Base-by-base conservation (phyloP, 768 basidiomycete species). In the Xanthoconium purpureum region DNA sequence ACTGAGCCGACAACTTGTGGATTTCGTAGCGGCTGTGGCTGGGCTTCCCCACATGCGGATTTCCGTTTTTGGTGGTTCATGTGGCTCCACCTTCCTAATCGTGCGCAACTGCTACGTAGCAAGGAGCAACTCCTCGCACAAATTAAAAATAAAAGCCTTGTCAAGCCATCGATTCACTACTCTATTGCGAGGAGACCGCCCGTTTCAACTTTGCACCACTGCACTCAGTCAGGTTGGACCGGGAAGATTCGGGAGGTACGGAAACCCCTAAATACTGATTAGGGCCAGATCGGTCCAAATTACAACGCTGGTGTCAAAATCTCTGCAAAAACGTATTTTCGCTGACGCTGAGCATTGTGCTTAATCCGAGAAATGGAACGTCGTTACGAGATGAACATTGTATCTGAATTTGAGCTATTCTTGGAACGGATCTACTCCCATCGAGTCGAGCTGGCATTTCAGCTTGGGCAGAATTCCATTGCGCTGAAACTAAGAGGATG, bases 11-110 rank as follows among this genome's bases (percentile, higher is more conserved):
- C 58, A 50, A 47, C 50, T 50, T 62, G 59, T 50, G 61, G 60
- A 54, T 62, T 55, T 56, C 61, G 60, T 47, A 52, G 58, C 56
- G 44, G 54, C 38, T 55, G 71, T 73, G 71, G 68, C 70, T 69
- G 69, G 50, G 61, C 61, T 55, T 60, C 68, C 64, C 61, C 63
- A 59, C 62, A 64, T 47, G 47, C 43, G 54, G 54, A 42, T 62
- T 58, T 61, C 70, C 63, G 30, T 37, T 68, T 64, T 64, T 39
- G 61, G 15, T 47, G 9, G 39, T 35, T 35, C 52, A 45, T 55
- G 66, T 69, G 55, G 66, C 59, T 39, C 57, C 28, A 36, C 37
- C 24, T 62, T 35, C 42, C 49, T 36, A 36, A 17, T 24, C 24
- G 15, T 39, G 6, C 17, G 1, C 17, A 7, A 39, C n/a, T 6